Conservation (phyloP, 1,139 yeast species). For the Lodderomyces orthopsilosis region DNA sequence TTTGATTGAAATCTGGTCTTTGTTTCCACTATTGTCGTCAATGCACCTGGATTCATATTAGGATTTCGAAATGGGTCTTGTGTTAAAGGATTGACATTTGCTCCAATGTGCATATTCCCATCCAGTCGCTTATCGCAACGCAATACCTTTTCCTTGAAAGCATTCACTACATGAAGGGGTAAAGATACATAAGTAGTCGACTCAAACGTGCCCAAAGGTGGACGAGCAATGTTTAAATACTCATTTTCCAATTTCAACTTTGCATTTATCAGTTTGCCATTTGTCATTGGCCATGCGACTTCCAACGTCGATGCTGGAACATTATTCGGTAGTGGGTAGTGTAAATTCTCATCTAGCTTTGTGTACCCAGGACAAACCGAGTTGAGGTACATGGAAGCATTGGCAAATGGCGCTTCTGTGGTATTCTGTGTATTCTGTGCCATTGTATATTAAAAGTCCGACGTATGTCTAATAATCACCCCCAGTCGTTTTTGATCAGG, state of each 20-base stretch:
- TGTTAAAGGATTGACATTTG: constrained; percentile 49
- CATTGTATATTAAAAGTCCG: not conserved
- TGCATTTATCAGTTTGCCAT: constrained; percentile 6
- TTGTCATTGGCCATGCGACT: constrained; percentile 35
- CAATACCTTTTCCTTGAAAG: constrained; percentile 29
- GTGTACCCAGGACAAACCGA: constrained; percentile 41
- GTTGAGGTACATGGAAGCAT: constrained; percentile 25
- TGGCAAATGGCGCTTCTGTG: constrained; percentile 1
- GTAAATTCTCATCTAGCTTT: constrained; percentile 33
- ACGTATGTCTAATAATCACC: not conserved
- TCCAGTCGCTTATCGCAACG: constrained; percentile 34
- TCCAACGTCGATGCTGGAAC: constrained; percentile 13
- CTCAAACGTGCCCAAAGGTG: constrained; percentile 32
- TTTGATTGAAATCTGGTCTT: constrained; percentile 5
- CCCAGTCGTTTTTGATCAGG: not conserved
- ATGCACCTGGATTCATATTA: constrained; percentile 55
- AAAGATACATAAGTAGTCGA: constrained; percentile 44
- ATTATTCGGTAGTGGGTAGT: constrained; percentile 24
- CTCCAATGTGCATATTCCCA: constrained; percentile 54
- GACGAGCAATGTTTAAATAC: constrained; percentile 41
- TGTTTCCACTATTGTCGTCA: constrained; percentile 27
- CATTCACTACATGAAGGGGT: constrained; percentile 38
- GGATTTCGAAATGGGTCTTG: constrained; percentile 54
- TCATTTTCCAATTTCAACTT: constrained; percentile 21
- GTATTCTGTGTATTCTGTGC: not conserved